phyloP scores from a whole-genome alignment of 306 rosid genomes.

The Gillenia trifoliata region DNA sequence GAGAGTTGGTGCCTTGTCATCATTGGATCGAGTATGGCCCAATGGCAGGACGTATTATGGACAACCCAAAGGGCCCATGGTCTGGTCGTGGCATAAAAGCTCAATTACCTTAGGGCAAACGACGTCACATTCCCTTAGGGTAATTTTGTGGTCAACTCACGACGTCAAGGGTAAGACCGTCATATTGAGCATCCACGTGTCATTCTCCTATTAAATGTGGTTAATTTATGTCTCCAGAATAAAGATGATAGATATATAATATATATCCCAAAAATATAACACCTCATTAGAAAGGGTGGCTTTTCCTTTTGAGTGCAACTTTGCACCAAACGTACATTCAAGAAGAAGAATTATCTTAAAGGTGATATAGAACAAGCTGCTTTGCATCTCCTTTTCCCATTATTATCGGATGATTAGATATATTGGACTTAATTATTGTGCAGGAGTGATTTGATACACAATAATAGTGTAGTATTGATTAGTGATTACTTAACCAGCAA shows the following conservation, averaged over 20 bases:
- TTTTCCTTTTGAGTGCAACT: slow-evolving; percentile 5
- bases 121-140: too few species aligned
- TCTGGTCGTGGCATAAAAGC: too few species aligned
- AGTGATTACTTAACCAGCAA: neutral
- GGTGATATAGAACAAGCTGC: neutral
- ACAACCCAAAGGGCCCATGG: too few species aligned
- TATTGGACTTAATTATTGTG: neutral
- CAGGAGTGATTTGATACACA: neutral
- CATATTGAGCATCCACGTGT: too few species aligned
- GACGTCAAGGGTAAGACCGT: too few species aligned
- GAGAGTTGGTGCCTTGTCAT: too few species aligned
- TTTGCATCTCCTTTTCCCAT: neutral
- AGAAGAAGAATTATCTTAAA: neutral
- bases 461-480: neutral
- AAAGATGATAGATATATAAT: neutral
- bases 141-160: too few species aligned
- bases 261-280: neutral
- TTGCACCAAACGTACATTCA: slow-evolving; percentile 4
- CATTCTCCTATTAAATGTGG: too few species aligned
- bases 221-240: too few species aligned
- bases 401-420: neutral
- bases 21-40: too few species aligned
- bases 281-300: neutral
- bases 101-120: too few species aligned
- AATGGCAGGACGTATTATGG: too few species aligned